These are phyloP conservation scores for Colletotrichum sp. DNA, from an alignment of 2,329 filamentous ascomycete species.

Conservation along the genomic window DNA sequence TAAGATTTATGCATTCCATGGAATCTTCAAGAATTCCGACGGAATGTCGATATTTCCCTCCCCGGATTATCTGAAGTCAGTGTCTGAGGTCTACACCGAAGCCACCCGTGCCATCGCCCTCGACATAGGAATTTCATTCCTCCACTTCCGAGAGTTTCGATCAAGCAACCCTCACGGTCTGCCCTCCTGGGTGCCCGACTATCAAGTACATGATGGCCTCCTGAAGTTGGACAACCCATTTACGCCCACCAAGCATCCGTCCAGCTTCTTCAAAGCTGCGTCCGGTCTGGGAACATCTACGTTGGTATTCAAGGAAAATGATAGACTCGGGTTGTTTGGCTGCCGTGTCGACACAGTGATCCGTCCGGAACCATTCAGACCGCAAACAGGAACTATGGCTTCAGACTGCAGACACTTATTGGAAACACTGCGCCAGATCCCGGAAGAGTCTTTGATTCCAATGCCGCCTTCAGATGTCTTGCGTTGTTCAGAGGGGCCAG, in stretches of 20 bases:
- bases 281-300: rapidly evolving
- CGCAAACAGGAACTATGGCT: rapidly evolving
- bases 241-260: rapidly evolving
- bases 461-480: neutral
- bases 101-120: neutral
- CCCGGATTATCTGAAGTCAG: neutral
- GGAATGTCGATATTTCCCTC: neutral
- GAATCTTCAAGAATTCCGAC: neutral
- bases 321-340: neutral
- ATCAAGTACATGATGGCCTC: rapidly evolving
- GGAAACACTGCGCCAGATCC: neutral
- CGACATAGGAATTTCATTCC: neutral
- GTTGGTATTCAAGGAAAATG: rapidly evolving
- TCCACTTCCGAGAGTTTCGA: neutral
- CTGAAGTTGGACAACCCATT: rapidly evolving
- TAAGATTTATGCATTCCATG: neutral
- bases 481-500: too few relatives aligned
- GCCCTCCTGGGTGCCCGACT: neutral
- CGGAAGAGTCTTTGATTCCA: neutral
- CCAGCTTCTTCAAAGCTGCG: neutral
- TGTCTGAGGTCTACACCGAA: neutral
- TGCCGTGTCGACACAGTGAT: neutral
- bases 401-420: neutral
- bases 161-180: neutral
- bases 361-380: neutral